These are phyloP conservation scores for Linum trigynum DNA, from an alignment of 345 rosid genomes.

Conservation along the genomic window DNA sequence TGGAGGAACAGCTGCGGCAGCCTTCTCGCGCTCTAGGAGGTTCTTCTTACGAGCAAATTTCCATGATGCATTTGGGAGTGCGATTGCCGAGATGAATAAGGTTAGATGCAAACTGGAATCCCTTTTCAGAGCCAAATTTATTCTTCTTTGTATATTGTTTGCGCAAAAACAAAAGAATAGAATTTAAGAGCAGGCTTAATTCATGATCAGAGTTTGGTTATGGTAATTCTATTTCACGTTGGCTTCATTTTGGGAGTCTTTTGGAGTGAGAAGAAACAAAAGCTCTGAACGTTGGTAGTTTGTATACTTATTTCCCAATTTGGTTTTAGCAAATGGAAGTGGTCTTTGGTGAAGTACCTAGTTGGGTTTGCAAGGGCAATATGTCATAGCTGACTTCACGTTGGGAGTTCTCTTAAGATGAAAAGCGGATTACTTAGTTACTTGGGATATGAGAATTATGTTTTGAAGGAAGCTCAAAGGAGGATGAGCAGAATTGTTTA, in stretches of 20 bases:
- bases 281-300: background rate
- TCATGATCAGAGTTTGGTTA: background rate
- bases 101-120: background rate
- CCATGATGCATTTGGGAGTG: constrained; percentile 13
- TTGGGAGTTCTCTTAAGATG: too few species aligned
- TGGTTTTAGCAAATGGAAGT: constrained; percentile 67
- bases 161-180: background rate
- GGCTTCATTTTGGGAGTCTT: background rate
- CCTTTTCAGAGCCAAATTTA: background rate
- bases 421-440: too few species aligned
- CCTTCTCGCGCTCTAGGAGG: constrained; percentile 16
- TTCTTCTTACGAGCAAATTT: constrained; percentile 10
- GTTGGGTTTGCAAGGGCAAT: too few species aligned
- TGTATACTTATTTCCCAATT: background rate
- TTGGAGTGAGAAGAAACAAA: background rate
- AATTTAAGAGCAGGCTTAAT: background rate
- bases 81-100: constrained; percentile 19
- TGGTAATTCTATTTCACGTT: background rate
- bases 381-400: too few species aligned
- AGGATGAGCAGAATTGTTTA: too few species aligned
- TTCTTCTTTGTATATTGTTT: background rate
- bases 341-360: constrained; percentile 68
- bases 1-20: constrained; percentile 1
- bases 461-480: too few species aligned
- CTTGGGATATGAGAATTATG: too few species aligned